Evolutionary conservation across 2,329 filamentous ascomycete genomes (phyloP), one percentile per base, ranked within the genome.

Genomic region (Paecilomyces dactylethromorphus): DNA sequence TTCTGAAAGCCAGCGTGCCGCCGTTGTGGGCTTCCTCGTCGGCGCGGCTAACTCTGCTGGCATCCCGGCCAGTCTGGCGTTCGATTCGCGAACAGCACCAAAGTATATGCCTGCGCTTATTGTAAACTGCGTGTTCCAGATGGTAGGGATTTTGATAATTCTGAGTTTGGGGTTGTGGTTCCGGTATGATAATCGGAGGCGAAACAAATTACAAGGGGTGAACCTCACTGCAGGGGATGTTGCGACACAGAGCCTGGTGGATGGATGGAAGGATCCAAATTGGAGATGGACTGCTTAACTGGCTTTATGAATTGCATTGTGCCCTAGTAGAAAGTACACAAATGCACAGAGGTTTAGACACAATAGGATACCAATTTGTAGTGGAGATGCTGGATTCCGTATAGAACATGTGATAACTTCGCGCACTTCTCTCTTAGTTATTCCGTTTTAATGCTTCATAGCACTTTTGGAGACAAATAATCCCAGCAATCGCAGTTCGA

Each of bases 11-110:
- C 53, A 58, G 21, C 53, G 60, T 21, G 60, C 60, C 4, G 59
- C 59, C 5, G 56, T 56, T 0, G 59, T 58, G 1, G 61, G 61
- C 2, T 61, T 62, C 26, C 55, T 62, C 49, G 59, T 58, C 15
- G 61, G 61, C 7, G 26, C 61, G 3, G 61, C 61, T 21, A 62
- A 62, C 53, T 61, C 57, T 6, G 61, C 59, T 2, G 59, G 61
- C 5, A 62, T 62, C 35, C 59, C 57, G 5, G 57, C 61, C 13
- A 61, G 57, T 33, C 54, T 62, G n/a, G 45, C 61, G 18, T 62
- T 62, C 32, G 54, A 56, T 33, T 56, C 56, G 10, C 45, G 56
- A n/a, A 61, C 61, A 0, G 59, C 59, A 1, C 61, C 61, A 2
- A 52, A 51, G 45, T 61, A 61, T 21, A 54, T 57, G 53, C 59